Conservation (phyloP, 2,329 filamentous ascomycete species). For the Pseudogymnoascus destructans region DNA sequence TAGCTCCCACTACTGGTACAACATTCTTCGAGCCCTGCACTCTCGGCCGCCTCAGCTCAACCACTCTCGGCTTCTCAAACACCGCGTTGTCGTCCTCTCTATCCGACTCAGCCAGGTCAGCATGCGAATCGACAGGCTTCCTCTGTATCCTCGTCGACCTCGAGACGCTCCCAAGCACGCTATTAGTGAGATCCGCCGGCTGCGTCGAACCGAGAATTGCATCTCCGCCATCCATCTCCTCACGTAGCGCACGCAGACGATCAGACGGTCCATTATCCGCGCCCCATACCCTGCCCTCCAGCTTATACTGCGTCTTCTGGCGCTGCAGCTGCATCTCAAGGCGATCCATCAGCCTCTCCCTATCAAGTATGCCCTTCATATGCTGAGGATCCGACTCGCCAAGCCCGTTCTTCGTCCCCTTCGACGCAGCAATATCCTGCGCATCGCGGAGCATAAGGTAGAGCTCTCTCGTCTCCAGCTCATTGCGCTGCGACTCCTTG, state of each 20-base stretch:
- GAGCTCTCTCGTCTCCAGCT: conserved; percentile 87
- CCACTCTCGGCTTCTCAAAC: conserved; percentile 59
- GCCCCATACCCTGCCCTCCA: conserved; percentile 85
- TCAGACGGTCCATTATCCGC: conserved; percentile 77
- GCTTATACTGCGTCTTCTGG: conserved; percentile 94
- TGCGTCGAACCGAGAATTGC: conserved; percentile 40
- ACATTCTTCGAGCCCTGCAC: conserved; percentile 29
- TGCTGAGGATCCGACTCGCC: conserved; percentile 55
- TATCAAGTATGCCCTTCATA: conserved; percentile 86
- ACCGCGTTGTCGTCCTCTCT: conserved; percentile 41
- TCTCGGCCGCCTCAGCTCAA: conserved; percentile 61
- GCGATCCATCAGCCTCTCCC: conserved; percentile 82
- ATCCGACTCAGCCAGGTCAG: conserved; percentile 26
- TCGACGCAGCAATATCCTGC: conserved; percentile 86
- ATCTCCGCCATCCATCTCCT: conserved; percentile 73
- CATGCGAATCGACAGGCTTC: conserved; percentile 36
- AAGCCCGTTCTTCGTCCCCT: conserved; percentile 46
- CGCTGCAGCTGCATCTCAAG: conserved; percentile 91
- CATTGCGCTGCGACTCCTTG: conserved; percentile 86
- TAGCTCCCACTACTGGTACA: conserved; percentile 39
- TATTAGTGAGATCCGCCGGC: conserved; percentile 53
- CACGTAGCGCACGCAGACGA: conserved; percentile 76
- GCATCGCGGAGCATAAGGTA: conserved; percentile 98
- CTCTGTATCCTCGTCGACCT: conserved; percentile 44
- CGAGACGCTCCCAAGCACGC: conserved; percentile 59